These are phyloP conservation scores for Pythium monospermum DNA, from an alignment of 352 stramenopile genomes.

Conservation along the genomic window DNA sequence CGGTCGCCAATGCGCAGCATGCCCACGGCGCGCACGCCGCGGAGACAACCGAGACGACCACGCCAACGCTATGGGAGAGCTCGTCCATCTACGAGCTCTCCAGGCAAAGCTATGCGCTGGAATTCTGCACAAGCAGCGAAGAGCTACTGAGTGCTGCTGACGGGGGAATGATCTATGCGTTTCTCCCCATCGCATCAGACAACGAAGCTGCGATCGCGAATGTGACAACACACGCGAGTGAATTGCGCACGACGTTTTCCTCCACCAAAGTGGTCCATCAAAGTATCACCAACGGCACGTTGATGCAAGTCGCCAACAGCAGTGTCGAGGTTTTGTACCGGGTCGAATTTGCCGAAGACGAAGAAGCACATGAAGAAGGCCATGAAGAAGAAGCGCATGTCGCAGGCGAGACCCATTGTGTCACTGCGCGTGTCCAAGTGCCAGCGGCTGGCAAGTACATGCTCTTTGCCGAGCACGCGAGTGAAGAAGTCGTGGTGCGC, in stretches of 20 bases:
- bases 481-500: constrained; percentile 14
- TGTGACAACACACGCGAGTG: neutral
- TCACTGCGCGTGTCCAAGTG: constrained; percentile 14
- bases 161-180: constrained; percentile 2
- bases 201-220: neutral
- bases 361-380: constrained; percentile 1
- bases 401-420: constrained; percentile 8
- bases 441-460: constrained; percentile 12
- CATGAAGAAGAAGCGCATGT: constrained; percentile 2
- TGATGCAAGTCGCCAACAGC: constrained; percentile 2
- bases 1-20: neutral
- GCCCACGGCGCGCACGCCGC: neutral
- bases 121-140: constrained; percentile 5
- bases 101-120: neutral
- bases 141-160: neutral
- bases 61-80: neutral
- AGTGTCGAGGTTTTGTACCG: constrained; percentile 18
- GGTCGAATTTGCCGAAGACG: constrained; percentile 13
- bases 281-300: neutral
- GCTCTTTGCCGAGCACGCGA: constrained; percentile 21
- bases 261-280: constrained; percentile 2
- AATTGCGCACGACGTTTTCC: neutral
- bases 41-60: neutral
- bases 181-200: neutral
- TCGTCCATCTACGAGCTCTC: neutral